Percentiles rank a stretch among this genome's conserved stretches.
Conservation (phyloP, 345 rosid genomes). For the Citrus medica region DNA sequence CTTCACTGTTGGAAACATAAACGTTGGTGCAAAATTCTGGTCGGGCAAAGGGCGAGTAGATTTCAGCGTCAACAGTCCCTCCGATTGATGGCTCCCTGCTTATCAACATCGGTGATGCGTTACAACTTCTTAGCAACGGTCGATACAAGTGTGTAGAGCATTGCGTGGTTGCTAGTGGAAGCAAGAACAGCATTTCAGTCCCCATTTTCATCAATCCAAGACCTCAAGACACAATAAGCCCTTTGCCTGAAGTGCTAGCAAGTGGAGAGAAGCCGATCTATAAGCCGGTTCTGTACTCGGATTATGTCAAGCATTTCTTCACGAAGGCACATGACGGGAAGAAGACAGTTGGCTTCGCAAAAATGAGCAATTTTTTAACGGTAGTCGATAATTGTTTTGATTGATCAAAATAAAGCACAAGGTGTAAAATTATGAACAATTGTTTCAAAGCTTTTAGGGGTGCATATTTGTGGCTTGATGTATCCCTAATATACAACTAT, state of each 20-base stretch:
- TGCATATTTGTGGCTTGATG: not conserved
- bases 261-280: conserved; percentile 20
- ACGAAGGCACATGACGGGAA: conserved; percentile 33
- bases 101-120: conserved; percentile 24
- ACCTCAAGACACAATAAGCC: conserved; percentile 8
- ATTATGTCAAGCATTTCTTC: conserved; percentile 31
- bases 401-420: not conserved
- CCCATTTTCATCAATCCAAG: conserved; percentile 24
- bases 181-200: conserved; percentile 19
- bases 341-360: conserved; percentile 24
- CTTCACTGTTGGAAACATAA: too few species aligned
- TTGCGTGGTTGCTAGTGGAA: conserved; percentile 16
- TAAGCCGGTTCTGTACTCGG: conserved; percentile 19
- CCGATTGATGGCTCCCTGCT: conserved; percentile 15
- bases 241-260: conserved; percentile 18
- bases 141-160: conserved; percentile 21
- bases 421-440: not conserved
- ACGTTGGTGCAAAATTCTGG: too few species aligned
- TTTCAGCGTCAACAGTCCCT: too few species aligned
- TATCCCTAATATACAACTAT: too few species aligned
- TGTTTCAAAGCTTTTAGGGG: not conserved
- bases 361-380: not conserved
- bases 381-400: not conserved
- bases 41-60: too few species aligned
- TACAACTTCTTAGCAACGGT: conserved; percentile 26